These are phyloP conservation scores for Acacia concinna DNA, from an alignment of 331 rosid species.

Conservation along the genomic window DNA sequence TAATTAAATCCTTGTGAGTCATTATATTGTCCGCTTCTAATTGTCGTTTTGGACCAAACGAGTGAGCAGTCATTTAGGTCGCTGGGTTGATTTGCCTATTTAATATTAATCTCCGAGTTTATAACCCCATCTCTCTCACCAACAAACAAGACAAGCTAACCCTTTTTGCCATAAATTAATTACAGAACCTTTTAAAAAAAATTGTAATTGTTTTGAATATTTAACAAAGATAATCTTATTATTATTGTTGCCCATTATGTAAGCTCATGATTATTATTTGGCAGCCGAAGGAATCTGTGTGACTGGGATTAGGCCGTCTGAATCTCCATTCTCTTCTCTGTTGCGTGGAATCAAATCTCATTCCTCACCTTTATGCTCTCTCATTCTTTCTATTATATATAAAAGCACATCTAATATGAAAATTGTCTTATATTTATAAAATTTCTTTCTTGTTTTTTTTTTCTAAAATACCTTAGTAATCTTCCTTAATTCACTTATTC, in stretches of 20 bases:
- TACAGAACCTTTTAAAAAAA: not conserved
- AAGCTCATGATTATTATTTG: not conserved
- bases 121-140: not conserved
- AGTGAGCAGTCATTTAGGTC: not conserved
- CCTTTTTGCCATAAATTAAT: not conserved
- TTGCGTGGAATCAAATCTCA: slow-evolving; percentile 21
- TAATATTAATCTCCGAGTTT: not conserved
- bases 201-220: too few species aligned
- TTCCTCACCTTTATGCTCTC: not conserved
- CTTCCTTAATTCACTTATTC: too few species aligned
- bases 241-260: too few species aligned
- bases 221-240: not conserved
- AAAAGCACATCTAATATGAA: too few species aligned
- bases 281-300: slow-evolving; percentile 30
- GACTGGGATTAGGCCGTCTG: slow-evolving; percentile 13
- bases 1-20: not conserved
- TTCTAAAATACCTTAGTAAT: too few species aligned
- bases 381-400: not conserved
- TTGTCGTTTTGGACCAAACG: not conserved
- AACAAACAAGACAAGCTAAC: not conserved
- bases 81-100: not conserved
- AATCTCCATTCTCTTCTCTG: slow-evolving; percentile 12
- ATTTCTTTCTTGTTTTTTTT: too few species aligned
- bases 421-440: too few species aligned
- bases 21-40: not conserved